Conservation (phyloP, 305 asterid genomes). For the Fraxinus angustifolia region DNA sequence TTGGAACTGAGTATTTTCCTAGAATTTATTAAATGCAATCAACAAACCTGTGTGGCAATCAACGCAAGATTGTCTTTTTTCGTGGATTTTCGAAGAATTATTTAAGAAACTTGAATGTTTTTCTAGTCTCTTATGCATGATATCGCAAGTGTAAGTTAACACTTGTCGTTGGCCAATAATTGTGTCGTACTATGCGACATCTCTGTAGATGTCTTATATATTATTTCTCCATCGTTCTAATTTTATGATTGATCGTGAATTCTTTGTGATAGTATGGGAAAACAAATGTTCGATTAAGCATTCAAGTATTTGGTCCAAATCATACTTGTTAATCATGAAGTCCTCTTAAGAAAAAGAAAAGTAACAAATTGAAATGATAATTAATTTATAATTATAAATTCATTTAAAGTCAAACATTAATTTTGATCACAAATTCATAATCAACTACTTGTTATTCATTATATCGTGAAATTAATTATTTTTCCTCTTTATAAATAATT, state of each 20-base stretch:
- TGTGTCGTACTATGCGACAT: too few relatives aligned
- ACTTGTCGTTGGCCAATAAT: neutral
- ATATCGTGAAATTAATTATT: neutral
- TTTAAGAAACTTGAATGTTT: neutral
- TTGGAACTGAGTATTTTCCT: neutral
- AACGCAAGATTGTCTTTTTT: neutral
- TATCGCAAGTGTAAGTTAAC: neutral
- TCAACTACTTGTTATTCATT: neutral
- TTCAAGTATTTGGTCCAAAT: neutral
- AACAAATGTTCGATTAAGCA: neutral
- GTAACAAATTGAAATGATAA: neutral
- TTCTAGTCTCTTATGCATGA: neutral
- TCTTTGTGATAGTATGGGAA: neutral
- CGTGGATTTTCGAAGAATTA: neutral
- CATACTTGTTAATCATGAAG: too few relatives aligned
- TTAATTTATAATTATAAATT: too few relatives aligned
- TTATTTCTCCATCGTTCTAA: neutral
- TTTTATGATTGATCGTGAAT: neutral
- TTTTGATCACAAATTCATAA: neutral
- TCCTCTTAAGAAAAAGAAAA: neutral
- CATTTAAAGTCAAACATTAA: neutral
- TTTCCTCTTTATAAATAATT: neutral
- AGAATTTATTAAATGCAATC: neutral
- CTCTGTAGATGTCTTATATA: neutral
- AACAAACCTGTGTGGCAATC: too few relatives aligned